Evolutionary conservation across 2,329 filamentous ascomycete species (phyloP), one percentile per base, ranked within the genome.

Genomic region (Exophiala mesophila): DNA sequence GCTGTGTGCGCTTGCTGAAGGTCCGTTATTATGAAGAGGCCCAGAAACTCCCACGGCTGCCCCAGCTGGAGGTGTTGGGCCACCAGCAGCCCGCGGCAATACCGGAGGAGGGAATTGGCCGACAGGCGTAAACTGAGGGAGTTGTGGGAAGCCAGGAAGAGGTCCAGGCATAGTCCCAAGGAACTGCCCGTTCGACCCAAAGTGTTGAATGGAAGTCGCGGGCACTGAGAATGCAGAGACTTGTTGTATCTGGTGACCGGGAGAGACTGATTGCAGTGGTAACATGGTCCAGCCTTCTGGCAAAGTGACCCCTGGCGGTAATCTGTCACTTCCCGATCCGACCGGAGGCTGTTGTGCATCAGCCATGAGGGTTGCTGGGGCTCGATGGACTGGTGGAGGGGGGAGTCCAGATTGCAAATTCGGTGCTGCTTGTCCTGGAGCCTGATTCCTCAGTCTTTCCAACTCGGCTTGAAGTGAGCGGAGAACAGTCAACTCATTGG

Each of bases 401-500:
- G 50, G 23, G 32, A 53, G 26, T n/a, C 34, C 21, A 15, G 23
- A 16, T 13, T 30, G 36, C 33, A 33, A 8, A 20, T 9, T 10
- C 23, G 34, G 15, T 24, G 38, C n/a, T 15, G 21, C 41, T 26
- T 18, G 17, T 12, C 56, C 58, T 17, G 53, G 52, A 41, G 75
- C 73, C 28, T 66, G 50, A 47, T 69, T 71, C 17, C 83, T 79
- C 40, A 89, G 68, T 46, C 82, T 75, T 23, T 76, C 69, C 36
- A 92, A 62, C 59, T 92, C 86, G 15, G 68, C 65, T 47, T 85
- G 76, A 47, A 92, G 69, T 12, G 79, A 66, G 39, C 82, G 75
- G n/a, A 88, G 67, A n/a, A 77, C 66, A 35, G 79, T 74, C 3
- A 89, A 60, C 59, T 92, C 84, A 23, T 82, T 75, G 37, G 84